Base-by-base conservation (phyloP, 2,329 filamentous ascomycete genomes). In the Penicillium aurantiogriseum region DNA sequence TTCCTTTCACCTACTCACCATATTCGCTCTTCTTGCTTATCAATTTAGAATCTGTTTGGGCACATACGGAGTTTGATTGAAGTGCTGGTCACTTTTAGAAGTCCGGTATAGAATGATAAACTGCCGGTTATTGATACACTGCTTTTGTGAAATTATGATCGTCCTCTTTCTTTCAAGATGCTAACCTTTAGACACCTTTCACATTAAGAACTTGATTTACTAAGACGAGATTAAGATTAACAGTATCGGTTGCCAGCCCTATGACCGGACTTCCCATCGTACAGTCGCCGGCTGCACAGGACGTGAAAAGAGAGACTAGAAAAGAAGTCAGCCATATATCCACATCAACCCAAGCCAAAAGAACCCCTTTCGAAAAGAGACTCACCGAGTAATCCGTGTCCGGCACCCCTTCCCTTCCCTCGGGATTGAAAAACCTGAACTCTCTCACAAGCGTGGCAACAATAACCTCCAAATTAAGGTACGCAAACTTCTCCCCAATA, bases 401-500 rank as follows among this genome's bases (percentile, higher is more conserved):
- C 1, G 87, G 83, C 38, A 90, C 81, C 0, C 78, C 77, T 53
- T 77, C 77, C 59, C 75, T 80, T 0, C 83, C 85, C 53, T 84
- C 81, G 5, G 82, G 62, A 44, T 86, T 88, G 47, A 70, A 75
- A 44, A 90, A 78, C 69, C 81, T 84, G 68, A 90, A 82, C 47
- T 85, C 76, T 11, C 86, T 77, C 10, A 90, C 81, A 58, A 90
- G 71, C 0, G 81, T 85, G 0, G 82, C 81, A 25, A 90, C 74
- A 59, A 91, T 89, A 9, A 85, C 84, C 17, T 81, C 80, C 42
- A 91, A 70, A 67, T 91, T 88, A 44, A 88, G 73, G 65, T 90
- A 90, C 0, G 88, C 88, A 71, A 90, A 91, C 69, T 89, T 88
- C 76, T 91, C 88, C 19, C 88, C 88, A 57, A 91, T 89, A 66